Percentiles rank a stretch among this genome's conserved stretches.
Conservation (phyloP, 192 early-diverging fungal species). For the Linnemannia hyalina region DNA sequence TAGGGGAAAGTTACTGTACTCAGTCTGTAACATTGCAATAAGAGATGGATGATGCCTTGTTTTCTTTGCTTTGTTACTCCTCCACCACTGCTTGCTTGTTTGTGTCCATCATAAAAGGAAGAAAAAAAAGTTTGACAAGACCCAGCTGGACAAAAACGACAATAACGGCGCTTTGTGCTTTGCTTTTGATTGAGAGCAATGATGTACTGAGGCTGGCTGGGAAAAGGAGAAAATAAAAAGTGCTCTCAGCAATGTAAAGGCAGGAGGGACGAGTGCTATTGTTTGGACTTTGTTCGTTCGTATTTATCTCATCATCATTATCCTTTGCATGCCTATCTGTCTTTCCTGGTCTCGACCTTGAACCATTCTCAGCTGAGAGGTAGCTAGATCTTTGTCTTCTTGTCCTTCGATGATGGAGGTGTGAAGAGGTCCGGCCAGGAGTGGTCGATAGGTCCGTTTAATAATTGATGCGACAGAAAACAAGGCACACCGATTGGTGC, state of each 20-base stretch:
- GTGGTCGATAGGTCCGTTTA: no score
- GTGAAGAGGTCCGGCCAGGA: not conserved
- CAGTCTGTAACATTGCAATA: not conserved
- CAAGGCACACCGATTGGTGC: no score
- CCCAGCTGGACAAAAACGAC: constrained; percentile 3
- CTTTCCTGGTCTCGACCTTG: no score
- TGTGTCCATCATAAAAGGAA: not conserved
- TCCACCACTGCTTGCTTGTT: not conserved
- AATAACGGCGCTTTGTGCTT: not conserved
- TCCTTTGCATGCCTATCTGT: not conserved
- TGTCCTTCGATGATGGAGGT: not conserved
- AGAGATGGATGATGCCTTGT: not conserved
- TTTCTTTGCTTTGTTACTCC: not conserved
- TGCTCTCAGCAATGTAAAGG: not conserved
- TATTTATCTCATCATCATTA: not conserved
- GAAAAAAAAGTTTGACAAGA: not conserved
- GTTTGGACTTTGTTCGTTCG: not conserved
- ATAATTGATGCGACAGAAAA: no score
- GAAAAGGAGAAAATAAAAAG: not conserved
- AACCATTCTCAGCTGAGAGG: no score
- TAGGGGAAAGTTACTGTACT: no score
- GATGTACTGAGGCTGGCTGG: not conserved
- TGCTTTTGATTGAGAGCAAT: not conserved
- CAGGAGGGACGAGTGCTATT: not conserved
- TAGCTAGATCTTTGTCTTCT: not conserved